Evolutionary conservation across 2,329 filamentous ascomycete genomes (phyloP), one percentile per base, ranked within the genome.

Genomic region (Penicillium digitatum): DNA sequence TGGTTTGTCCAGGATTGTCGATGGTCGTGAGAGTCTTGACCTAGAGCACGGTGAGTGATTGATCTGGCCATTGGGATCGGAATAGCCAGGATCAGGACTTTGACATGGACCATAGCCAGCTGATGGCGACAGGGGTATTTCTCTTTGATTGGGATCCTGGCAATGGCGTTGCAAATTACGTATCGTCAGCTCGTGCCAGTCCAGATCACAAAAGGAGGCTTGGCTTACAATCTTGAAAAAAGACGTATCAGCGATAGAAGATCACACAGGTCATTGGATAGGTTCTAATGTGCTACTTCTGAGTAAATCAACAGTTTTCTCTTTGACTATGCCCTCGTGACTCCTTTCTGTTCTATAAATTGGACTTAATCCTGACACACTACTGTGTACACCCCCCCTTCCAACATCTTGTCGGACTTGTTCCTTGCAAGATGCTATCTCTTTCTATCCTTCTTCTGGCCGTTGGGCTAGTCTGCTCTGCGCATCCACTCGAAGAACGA

Each of bases 401-500:
- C 40, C 5, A 48, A 29, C 32, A 22, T 48, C 29, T 48, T 39
- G 20, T 42, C 24, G 16, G 24, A 22, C 12, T 26, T 7, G 7
- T 18, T 31, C 27, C 14, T 26, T 38, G 20, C 50, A 57, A 49
- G 10, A 54, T 57, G 55, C 18, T 32, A 26, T 54, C 10, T 14
- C 11, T 16, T 34, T 32, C 26, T 32, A 39, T 38, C 22, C 12
- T 48, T 18, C 10, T 57, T 24, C 32, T 55, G 18, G 16, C 29
- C 16, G 38, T 52, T 14, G 45, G 26, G 24, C n/a, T 55, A 26
- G 9, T 51, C 20, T 54, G 59, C 34, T 51, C 46, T 29, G 49
- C 57, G 3, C 38, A 43, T 2, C 57, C 57, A 20, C 39, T 58
- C 8, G 35, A 54, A 16, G 35, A 39, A n/a, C 55, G 59, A 20